Percentiles rank a stretch among this genome's conserved stretches.
Evolutionary conservation across 768 basidiomycete species (phyloP).

Genomic region (Fomitopsis pulvina): DNA sequence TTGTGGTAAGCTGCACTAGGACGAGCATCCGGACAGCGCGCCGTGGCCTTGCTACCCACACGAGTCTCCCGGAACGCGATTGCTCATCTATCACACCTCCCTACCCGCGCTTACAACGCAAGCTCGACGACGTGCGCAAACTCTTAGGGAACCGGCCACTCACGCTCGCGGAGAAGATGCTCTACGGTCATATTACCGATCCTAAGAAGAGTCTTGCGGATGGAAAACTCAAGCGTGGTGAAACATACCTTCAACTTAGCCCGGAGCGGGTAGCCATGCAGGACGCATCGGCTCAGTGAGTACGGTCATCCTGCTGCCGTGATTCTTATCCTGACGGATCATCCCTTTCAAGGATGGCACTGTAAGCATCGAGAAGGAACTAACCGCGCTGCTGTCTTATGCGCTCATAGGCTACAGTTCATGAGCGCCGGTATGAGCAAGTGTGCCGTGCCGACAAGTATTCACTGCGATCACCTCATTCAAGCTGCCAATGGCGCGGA

Average conservation of each 20-base stretch:
- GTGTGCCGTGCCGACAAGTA: slow-evolving; percentile 83
- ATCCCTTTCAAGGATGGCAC: slow-evolving; percentile 56
- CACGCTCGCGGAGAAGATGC: slow-evolving; percentile 95
- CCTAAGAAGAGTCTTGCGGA: slow-evolving; percentile 64
- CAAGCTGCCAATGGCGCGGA: slow-evolving; percentile 89
- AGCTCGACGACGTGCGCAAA: slow-evolving; percentile 61
- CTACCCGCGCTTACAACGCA: slow-evolving; percentile 63
- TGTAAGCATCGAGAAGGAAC: slow-evolving; percentile 40
- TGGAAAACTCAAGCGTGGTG: slow-evolving; percentile 70
- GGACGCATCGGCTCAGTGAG: slow-evolving; percentile 86
- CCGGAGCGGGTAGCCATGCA: slow-evolving; percentile 98
- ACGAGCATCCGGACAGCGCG: background rate
- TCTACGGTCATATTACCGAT: slow-evolving; percentile 87
- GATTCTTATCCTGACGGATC: background rate
- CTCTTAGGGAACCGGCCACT: slow-evolving; percentile 70
- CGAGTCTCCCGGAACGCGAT: slow-evolving; percentile 42
- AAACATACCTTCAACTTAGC: slow-evolving; percentile 82
- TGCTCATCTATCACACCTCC: slow-evolving; percentile 80
- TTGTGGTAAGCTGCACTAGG: background rate
- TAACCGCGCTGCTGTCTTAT: background rate
- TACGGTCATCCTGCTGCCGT: background rate
- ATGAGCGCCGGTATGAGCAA: slow-evolving; percentile 89
- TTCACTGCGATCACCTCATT: slow-evolving; percentile 98
- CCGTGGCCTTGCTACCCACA: slow-evolving; percentile 31
- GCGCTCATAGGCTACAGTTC: slow-evolving; percentile 75